Base-by-base conservation (phyloP, 2,329 filamentous ascomycete species). In the Pleoardoris graminearum region DNA sequence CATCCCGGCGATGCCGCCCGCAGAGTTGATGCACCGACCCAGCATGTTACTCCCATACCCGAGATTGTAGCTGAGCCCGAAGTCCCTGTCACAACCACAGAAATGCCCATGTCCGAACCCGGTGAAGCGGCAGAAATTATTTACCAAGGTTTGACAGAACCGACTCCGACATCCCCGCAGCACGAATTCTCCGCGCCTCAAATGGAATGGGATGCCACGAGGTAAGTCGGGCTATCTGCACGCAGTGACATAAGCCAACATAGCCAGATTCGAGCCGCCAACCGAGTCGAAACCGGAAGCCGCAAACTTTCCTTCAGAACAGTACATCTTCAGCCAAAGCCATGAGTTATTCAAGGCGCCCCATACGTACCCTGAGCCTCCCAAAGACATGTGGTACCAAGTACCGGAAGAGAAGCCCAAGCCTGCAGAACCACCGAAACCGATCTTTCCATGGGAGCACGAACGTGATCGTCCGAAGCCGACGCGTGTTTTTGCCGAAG, bases 401-500 rank as follows among this genome's bases (percentile, higher is more conserved):
- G 82, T 95, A 30, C 91, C 91, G 4, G 69, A 84, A 50, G 57
- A 63, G 8, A 75, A 81, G 57, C 81, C 83, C 53, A 78, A 79
- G 16, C 84, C 84, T 19, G 80, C 84, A 42, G 79, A 85, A 58
- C 82, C 77, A 55, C 82, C 86, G 12, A 81, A 82, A 42, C 81
- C 86, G 3, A 86, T 97, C 43, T 99, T 99, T 72, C 94, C 94
- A 0, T 99, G 94, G 94, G 94, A 99, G 72, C 76, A 74, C 36
- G 77, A 87, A 56, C 83, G 82, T 14, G 77, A 86, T 52, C 83
- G 83, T 55, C 81, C 87, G 11, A 84, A 79, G 63, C 76, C 85
- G 8, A 83, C 82, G 11, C 84, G 90, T 60, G 80, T 86, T 11
- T 94, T 92, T 65, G 75, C 78, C 41, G 83, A 86, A 53, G 83